A percentile compares a stretch with the other conserved stretches of the same genome.
Conservation (phyloP, 441 rosid genomes). For the Gossypium schwendimanii region DNA sequence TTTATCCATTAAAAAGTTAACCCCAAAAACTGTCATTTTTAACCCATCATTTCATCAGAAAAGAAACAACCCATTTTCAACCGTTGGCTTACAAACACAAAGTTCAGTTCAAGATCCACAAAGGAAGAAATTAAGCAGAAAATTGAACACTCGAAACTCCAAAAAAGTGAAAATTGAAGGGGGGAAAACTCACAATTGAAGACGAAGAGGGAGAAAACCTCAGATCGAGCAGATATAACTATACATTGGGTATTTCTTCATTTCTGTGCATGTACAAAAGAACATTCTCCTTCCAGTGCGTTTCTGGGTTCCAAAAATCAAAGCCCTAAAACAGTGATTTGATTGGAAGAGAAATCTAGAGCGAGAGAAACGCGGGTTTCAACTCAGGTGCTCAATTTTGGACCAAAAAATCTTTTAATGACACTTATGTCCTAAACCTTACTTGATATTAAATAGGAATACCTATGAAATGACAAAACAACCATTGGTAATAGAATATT, state of each 20-base stretch:
- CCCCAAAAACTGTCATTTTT: neutral
- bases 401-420: slow-evolving; percentile 21
- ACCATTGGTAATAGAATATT: neutral
- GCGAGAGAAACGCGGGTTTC: slow-evolving; percentile 28
- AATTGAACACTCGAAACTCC: neutral
- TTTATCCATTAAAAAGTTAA: neutral
- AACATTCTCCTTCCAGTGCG: neutral
- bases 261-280: slow-evolving; percentile 9
- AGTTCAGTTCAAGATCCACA: slow-evolving; percentile 13
- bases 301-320: slow-evolving; percentile 1
- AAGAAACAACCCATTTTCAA: slow-evolving; percentile 2
- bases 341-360: slow-evolving; percentile 43
- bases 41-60: neutral
- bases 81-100: neutral
- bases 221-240: slow-evolving; percentile 30
- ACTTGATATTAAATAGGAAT: neutral
- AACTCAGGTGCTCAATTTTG: slow-evolving; percentile 17
- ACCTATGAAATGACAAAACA: slow-evolving; percentile 11
- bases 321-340: slow-evolving; percentile 18
- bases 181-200: slow-evolving; percentile 21
- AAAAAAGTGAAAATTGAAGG: neutral
- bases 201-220: slow-evolving; percentile 20
- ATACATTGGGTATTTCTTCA: slow-evolving; percentile 20
- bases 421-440: slow-evolving; percentile 21
- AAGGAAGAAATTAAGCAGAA: neutral